Evolutionary conservation across 2,329 filamentous ascomycete genomes (phyloP), one percentile per base, ranked within the genome.

Genomic region (Pseudomassariella vexata): DNA sequence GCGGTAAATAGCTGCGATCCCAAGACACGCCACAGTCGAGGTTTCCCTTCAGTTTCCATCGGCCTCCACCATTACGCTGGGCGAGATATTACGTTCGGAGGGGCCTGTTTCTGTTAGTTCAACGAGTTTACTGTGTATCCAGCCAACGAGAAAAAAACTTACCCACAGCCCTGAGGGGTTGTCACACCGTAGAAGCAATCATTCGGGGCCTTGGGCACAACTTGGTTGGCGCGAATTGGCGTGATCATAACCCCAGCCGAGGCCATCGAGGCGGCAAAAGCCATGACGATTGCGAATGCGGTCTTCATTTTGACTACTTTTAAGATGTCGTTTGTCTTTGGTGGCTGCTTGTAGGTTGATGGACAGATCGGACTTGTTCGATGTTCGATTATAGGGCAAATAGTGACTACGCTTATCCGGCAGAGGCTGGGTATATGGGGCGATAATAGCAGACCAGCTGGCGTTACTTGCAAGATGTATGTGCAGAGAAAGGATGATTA

Each of bases 81-180:
- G n/a, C n/a, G n/a, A n/a, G n/a, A n/a, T n/a, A n/a, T n/a, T n/a
- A n/a, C n/a, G n/a, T n/a, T n/a, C n/a, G n/a, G n/a, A n/a, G n/a
- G n/a, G n/a, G n/a, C n/a, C n/a, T n/a, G n/a, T n/a, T n/a, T n/a
- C n/a, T n/a, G n/a, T n/a, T n/a, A n/a, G n/a, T n/a, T n/a, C n/a
- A n/a, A n/a, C n/a, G n/a, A n/a, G n/a, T n/a, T n/a, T n/a, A n/a
- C n/a, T n/a, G n/a, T n/a, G n/a, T n/a, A n/a, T n/a, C n/a, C n/a
- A n/a, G n/a, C n/a, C n/a, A n/a, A n/a, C n/a, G n/a, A n/a, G n/a
- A n/a, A n/a, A n/a, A n/a, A n/a, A n/a, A 61, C 70, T 43, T 49
- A 77, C 73, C 60, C 73, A 67, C 73, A 78, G 20, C 73, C 73
- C 33, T 63, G 56, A 5, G 73, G 70, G 19, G 73, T 77, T 5